phyloP scores from a whole-genome alignment of 257 asterid species.

The Solanum megistacrolobum region DNA sequence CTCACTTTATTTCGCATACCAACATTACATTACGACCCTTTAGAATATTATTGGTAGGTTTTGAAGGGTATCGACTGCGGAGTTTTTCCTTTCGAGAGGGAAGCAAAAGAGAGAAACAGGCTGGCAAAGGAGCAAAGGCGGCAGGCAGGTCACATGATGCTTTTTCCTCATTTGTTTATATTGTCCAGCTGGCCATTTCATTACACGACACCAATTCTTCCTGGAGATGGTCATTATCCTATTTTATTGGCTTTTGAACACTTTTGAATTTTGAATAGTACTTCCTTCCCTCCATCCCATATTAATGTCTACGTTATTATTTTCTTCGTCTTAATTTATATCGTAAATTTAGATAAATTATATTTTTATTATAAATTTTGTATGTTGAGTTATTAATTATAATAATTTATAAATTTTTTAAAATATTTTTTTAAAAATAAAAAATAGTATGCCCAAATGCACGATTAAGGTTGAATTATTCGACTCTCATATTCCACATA shows the following conservation, averaged over 20 bases:
- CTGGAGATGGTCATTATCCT: neutral
- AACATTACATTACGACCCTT: neutral
- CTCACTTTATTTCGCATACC: neutral
- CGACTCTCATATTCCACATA: neutral
- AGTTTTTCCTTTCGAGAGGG: accelerated
- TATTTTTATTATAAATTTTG: no score
- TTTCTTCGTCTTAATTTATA: neutral
- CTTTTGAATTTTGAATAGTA: neutral
- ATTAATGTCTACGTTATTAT: neutral
- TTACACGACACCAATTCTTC: neutral
- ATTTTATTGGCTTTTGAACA: neutral
- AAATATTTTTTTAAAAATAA: no score
- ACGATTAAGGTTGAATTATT: no score
- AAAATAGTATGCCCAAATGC: no score
- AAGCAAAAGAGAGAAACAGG: neutral
- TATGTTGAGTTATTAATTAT: no score
- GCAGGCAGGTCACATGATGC: neutral
- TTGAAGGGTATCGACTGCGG: neutral
- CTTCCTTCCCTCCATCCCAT: neutral
- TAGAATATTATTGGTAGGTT: neutral
- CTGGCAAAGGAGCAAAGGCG: neutral
- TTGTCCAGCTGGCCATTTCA: neutral
- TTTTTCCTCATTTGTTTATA: neutral
- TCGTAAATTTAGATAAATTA: no score
- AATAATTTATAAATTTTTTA: no score